A percentile compares a stretch with the other conserved stretches of the same genome.
These are phyloP conservation scores for Boletellus deceptivus DNA, from an alignment of 1,284 basidiomycete genomes.

Conservation along the genomic window DNA sequence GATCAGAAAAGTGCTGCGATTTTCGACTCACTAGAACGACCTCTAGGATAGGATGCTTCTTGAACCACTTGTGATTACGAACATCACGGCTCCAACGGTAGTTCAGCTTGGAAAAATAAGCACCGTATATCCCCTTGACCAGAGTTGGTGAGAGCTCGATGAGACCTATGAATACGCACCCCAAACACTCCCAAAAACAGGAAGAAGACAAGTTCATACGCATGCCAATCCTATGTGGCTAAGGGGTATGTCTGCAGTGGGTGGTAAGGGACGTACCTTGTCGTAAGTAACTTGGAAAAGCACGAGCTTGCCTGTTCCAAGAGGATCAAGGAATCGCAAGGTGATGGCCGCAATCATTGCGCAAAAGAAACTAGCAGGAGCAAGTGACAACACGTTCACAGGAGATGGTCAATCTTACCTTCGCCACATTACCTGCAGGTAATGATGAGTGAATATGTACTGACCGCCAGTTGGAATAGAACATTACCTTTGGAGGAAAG, in stretches of 20 bases:
- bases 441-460: not conserved
- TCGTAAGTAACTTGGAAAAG: constrained; percentile 90
- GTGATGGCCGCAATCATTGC: constrained; percentile 93
- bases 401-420: constrained; percentile 47
- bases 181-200: constrained; percentile 85
- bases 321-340: constrained; percentile 88
- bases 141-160: constrained; percentile 8
- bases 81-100: constrained; percentile 84
- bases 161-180: constrained; percentile 36
- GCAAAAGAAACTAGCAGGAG: constrained; percentile 75
- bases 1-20: not conserved
- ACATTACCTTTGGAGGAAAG: constrained; percentile 82
- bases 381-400: constrained; percentile 1
- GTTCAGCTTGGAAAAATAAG: constrained; percentile 91
- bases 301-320: constrained; percentile 82
- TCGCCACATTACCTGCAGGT: constrained; percentile 76
- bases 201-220: constrained; percentile 82
- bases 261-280: constrained; percentile 44
- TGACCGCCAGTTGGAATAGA: constrained; percentile 1
- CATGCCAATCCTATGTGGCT: constrained; percentile 76
- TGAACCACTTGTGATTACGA: constrained; percentile 79
- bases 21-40: constrained; percentile 68
- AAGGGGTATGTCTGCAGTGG: not conserved
- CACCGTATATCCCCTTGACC: constrained; percentile 85
- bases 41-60: constrained; percentile 79